Percentiles rank a stretch among this genome's conserved stretches.
Conservation (phyloP, 2,329 filamentous ascomycete genomes). For the Trichophyton simii region DNA sequence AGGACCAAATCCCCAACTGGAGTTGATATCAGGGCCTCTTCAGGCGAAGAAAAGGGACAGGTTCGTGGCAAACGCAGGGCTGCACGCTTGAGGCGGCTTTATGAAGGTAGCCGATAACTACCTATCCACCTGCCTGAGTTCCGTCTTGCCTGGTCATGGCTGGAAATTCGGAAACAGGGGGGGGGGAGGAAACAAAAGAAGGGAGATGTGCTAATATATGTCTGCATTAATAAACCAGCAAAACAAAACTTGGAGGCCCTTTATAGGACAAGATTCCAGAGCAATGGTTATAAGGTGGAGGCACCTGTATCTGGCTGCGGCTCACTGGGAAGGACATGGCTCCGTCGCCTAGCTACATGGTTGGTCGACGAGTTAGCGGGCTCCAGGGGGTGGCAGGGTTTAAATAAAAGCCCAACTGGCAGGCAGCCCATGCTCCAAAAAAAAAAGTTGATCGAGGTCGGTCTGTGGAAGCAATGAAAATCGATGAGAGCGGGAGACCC, state of each 20-base stretch:
- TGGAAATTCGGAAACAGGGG: background rate
- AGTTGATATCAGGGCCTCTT: background rate
- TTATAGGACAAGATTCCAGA: background rate
- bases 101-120: background rate
- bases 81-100: background rate
- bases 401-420: background rate
- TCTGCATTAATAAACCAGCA: background rate
- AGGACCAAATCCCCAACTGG: background rate
- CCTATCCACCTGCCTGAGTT: background rate
- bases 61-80: constrained; percentile 1
- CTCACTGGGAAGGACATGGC: background rate
- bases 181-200: background rate
- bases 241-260: background rate
- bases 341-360: background rate
- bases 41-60: background rate
- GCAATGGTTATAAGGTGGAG: background rate
- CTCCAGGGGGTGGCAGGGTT: background rate
- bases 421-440: background rate
- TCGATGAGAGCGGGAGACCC: background rate
- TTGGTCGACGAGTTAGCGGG: background rate
- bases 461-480: background rate
- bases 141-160: background rate
- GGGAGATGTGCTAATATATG: background rate
- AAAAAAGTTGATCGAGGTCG: background rate
- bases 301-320: background rate